phyloP scores from a whole-genome alignment of 2,329 filamentous ascomycete genomes.

The Spiromastix sp. region DNA sequence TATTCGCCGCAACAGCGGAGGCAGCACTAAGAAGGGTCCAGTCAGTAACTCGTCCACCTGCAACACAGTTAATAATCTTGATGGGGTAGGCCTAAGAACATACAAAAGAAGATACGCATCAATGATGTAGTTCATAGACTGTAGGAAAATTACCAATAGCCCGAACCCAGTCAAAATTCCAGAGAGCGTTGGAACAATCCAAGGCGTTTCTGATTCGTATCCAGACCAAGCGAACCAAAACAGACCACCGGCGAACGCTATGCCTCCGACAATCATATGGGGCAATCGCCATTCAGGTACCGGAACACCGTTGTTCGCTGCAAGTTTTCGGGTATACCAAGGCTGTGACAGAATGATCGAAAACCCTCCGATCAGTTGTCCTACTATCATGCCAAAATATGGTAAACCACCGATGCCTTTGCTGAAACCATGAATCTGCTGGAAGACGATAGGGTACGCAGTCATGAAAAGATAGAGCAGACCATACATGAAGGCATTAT shows the following conservation, averaged over 20 bases:
- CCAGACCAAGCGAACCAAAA: slow-evolving; percentile 37
- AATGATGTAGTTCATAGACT: slow-evolving; percentile 37
- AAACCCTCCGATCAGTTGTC: slow-evolving; percentile 30
- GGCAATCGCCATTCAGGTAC: slow-evolving; percentile 36
- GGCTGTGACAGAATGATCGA: slow-evolving; percentile 32
- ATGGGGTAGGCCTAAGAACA: slow-evolving; percentile 4
- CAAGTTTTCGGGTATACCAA: slow-evolving; percentile 27
- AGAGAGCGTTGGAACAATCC: slow-evolving; percentile 32
- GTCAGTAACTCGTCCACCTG: slow-evolving; percentile 1
- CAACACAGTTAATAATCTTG: not conserved
- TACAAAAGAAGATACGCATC: slow-evolving; percentile 25
- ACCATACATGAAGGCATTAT: slow-evolving; percentile 27
- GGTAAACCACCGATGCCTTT: slow-evolving; percentile 31
- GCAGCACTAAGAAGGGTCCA: slow-evolving; percentile 29
- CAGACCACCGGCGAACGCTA: slow-evolving; percentile 34
- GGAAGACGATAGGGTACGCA: slow-evolving; percentile 23
- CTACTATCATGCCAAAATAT: slow-evolving; percentile 34
- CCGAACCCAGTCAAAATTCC: slow-evolving; percentile 37
- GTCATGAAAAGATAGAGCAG: slow-evolving; percentile 25
- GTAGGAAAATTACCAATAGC: slow-evolving; percentile 39
- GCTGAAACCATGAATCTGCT: slow-evolving; percentile 17
- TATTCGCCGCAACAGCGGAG: slow-evolving; percentile 40
- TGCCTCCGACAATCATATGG: slow-evolving; percentile 36
- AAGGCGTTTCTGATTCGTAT: slow-evolving; percentile 23
- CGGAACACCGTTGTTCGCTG: slow-evolving; percentile 21